A percentile compares a stretch with the other conserved stretches of the same genome.
Conservation (phyloP, 768 basidiomycete species). For the Infundibulicybe gibba region DNA sequence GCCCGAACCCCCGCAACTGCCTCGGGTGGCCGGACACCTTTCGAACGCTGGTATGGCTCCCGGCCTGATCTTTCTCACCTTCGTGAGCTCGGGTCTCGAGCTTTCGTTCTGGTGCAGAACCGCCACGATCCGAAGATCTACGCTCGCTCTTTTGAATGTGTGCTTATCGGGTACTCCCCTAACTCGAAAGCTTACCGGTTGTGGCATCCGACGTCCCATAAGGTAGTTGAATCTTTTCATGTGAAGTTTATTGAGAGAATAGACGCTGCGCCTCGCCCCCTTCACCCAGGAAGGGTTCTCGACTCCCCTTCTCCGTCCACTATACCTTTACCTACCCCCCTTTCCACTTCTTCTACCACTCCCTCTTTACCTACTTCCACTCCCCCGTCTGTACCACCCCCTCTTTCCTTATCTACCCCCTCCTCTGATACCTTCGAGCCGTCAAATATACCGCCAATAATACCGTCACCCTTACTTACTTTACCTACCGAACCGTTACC, state of each 20-base stretch:
- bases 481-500: too few relatives aligned
- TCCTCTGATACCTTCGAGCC: too few relatives aligned
- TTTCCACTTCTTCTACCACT: too few relatives aligned
- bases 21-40: constrained; percentile 11
- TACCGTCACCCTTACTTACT: too few relatives aligned
- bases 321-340: too few relatives aligned
- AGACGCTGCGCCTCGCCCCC: constrained; percentile 2
- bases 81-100: constrained; percentile 26
- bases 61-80: constrained; percentile 25
- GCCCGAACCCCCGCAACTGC: constrained; percentile 4
- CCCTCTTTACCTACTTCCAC: too few relatives aligned
- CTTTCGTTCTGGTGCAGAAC: constrained; percentile 30
- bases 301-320: too few relatives aligned
- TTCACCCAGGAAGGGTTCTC: neutral
- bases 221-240: constrained; percentile 16
- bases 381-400: too few relatives aligned
- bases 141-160: constrained; percentile 22
- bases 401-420: too few relatives aligned
- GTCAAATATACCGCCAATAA: too few relatives aligned
- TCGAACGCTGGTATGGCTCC: constrained; percentile 12
- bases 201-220: constrained; percentile 16
- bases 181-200: constrained; percentile 29
- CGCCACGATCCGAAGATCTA: constrained; percentile 22
- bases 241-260: constrained; percentile 21
- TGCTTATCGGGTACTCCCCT: constrained; percentile 31